These are phyloP conservation scores for Dictyostelium brefeldianum DNA, from an alignment of 78 protist genomes.

Conservation along the genomic window DNA sequence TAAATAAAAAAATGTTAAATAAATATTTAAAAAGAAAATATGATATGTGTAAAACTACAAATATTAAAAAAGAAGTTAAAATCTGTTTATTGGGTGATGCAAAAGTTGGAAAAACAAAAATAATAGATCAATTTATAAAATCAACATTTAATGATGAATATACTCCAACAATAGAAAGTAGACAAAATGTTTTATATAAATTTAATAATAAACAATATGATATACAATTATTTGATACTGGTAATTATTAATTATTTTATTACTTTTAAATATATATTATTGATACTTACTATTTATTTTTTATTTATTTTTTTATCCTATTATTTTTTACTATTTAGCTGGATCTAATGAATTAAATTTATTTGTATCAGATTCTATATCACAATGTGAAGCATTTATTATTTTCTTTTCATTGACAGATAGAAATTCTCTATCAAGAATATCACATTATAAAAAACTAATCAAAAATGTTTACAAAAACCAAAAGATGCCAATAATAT, in stretches of 20 bases:
- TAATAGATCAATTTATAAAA: not conserved
- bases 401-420: not conserved
- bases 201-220: not conserved
- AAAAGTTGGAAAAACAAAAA: conserved; percentile 6
- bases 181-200: not conserved
- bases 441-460: not conserved
- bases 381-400: conserved; percentile 5
- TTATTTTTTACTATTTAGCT: not conserved
- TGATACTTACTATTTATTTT: not conserved
- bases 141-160: not conserved
- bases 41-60: not conserved
- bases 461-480: not conserved
- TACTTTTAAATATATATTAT: not conserved
- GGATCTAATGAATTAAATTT: not conserved
- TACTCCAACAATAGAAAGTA: not conserved
- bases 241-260: not conserved
- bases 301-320: not conserved
- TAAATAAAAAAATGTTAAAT: conserved; percentile 1
- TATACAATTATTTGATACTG: conserved; percentile 1
- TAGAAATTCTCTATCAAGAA: not conserved
- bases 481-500: not conserved
- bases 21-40: not conserved
- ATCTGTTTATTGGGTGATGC: conserved; percentile 1
- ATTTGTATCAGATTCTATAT: not conserved
- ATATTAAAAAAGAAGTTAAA: not conserved